Conservation (phyloP, 2,329 filamentous ascomycete genomes). For the Paracamarosporium sp. region DNA sequence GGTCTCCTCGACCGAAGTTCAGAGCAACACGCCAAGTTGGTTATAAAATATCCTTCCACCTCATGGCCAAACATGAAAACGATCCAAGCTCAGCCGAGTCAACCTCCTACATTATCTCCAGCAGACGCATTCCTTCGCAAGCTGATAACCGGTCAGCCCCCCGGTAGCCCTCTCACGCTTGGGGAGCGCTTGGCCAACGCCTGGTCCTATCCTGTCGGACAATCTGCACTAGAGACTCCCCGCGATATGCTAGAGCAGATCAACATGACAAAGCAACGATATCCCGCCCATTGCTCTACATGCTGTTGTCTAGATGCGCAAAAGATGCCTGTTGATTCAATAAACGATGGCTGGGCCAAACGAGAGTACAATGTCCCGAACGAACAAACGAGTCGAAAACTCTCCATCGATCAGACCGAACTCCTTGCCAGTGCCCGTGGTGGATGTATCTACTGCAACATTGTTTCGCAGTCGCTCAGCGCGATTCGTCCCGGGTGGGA, state of each 20-base stretch:
- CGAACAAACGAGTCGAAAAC: neutral
- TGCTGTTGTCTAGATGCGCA: neutral
- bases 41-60: neutral
- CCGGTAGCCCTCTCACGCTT: neutral
- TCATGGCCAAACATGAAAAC: neutral
- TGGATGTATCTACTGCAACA: neutral
- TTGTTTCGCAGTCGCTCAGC: neutral
- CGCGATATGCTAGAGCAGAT: neutral
- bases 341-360: neutral
- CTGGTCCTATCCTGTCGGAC: neutral
- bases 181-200: neutral
- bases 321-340: neutral
- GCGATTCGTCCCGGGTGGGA: neutral
- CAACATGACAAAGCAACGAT: neutral
- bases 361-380: neutral
- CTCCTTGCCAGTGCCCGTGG: neutral
- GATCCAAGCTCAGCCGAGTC: neutral
- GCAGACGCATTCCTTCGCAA: neutral
- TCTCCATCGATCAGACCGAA: neutral
- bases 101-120: neutral
- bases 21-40: neutral
- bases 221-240: neutral
- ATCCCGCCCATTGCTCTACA: neutral
- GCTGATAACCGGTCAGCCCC: neutral
- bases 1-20: neutral